These are phyloP conservation scores for Colletotrichum zoysiae DNA, from an alignment of 2,329 filamentous ascomycete species.

Conservation along the genomic window DNA sequence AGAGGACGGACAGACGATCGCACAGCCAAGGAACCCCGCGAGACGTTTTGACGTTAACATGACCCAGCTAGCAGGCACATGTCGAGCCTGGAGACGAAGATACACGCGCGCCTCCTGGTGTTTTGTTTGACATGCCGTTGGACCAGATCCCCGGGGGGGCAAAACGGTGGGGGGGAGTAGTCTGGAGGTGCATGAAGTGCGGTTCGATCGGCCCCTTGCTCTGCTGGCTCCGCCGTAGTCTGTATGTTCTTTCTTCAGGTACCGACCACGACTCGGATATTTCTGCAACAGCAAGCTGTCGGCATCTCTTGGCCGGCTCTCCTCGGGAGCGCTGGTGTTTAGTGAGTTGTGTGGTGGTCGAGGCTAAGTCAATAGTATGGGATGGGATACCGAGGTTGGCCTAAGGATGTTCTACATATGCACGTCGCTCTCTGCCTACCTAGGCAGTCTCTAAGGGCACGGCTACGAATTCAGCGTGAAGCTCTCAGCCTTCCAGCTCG, in stretches of 20 bases:
- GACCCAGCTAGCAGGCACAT: background rate
- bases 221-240: background rate
- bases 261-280: background rate
- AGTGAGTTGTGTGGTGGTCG: background rate
- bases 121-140: background rate
- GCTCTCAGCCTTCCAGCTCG: constrained; percentile 3
- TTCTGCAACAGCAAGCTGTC: background rate
- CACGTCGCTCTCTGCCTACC: background rate
- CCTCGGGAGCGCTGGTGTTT: constrained; percentile 4
- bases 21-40: background rate
- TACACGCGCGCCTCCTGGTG: background rate
- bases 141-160: background rate
- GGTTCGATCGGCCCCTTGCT: background rate
- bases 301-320: background rate
- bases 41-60: background rate
- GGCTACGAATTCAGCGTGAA: background rate
- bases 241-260: background rate
- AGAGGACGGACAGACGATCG: background rate
- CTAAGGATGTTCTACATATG: background rate
- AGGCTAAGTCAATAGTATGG: constrained; percentile 8
- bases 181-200: background rate
- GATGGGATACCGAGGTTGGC: background rate
- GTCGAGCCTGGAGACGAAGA: background rate
- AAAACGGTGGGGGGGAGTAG: background rate
- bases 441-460: background rate